Evolutionary conservation across 2,329 filamentous ascomycete genomes (phyloP).

Genomic region (Didymella segeticola): DNA sequence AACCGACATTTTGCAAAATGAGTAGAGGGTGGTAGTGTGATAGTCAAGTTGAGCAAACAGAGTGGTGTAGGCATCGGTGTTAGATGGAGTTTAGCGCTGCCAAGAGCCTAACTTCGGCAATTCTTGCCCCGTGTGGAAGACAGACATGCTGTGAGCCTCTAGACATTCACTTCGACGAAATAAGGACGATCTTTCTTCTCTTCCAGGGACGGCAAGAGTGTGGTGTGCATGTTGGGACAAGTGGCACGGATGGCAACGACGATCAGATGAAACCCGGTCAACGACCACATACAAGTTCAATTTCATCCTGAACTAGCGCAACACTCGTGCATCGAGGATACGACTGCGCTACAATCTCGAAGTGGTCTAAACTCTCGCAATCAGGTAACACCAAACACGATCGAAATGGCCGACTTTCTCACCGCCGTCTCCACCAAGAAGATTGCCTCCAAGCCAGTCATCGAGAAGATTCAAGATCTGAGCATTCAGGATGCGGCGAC

Average conservation of each 20-base stretch:
- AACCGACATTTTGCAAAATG: conserved; percentile 35
- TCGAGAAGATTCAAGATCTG: conserved; percentile 23
- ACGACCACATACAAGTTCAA: neutral
- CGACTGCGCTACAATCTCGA: neutral
- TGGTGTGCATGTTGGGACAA: neutral
- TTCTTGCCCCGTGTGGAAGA: conserved; percentile 27
- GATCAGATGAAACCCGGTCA: neutral
- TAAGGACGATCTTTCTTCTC: too few species aligned
- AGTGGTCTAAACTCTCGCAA: neutral
- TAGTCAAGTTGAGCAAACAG: conserved; percentile 22
- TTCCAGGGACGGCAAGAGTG: neutral
- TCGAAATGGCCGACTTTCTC: conserved; percentile 57
- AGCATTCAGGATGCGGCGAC: conserved; percentile 19
- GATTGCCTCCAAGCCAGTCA: conserved; percentile 23
- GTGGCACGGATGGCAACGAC: neutral
- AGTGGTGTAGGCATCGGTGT: conserved; percentile 35
- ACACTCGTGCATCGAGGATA: neutral
- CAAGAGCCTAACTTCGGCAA: conserved; percentile 37
- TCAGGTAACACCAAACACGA: too few species aligned
- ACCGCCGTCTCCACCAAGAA: conserved; percentile 55
- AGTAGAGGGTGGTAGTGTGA: conserved; percentile 10
- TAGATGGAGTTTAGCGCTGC: conserved; percentile 24
- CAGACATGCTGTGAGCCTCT: conserved; percentile 7
- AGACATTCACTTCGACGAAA: neutral
- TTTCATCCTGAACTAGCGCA: neutral